These are phyloP conservation scores for Verruconis gallopava DNA, from an alignment of 2,329 filamentous ascomycete genomes.

Conservation along the genomic window DNA sequence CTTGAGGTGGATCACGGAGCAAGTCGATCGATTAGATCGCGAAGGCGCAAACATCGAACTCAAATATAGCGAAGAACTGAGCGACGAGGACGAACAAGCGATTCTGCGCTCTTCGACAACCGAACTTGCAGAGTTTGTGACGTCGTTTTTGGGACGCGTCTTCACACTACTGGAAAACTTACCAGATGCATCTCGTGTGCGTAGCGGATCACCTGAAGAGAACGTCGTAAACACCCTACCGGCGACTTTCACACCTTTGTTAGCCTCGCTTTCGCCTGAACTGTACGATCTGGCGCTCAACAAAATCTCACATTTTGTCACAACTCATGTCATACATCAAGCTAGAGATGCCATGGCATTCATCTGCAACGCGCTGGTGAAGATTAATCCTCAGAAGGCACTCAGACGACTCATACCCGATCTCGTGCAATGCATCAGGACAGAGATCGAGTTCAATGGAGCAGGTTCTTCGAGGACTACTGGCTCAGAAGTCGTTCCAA, in stretches of 20 bases:
- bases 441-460: constrained; percentile 92
- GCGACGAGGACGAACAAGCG: constrained; percentile 72
- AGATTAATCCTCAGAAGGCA: constrained; percentile 87
- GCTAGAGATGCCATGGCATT: constrained; percentile 97
- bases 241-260: constrained; percentile 77
- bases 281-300: constrained; percentile 85
- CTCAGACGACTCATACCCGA: constrained; percentile 83
- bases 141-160: constrained; percentile 82
- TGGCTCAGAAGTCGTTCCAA: constrained; percentile 81
- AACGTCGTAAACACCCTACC: constrained; percentile 93
- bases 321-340: constrained; percentile 91
- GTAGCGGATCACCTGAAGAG: constrained; percentile 86
- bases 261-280: constrained; percentile 82
- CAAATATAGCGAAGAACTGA: constrained; percentile 70
- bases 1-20: constrained; percentile 83
- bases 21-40: constrained; percentile 86
- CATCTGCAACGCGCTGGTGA: constrained; percentile 92
- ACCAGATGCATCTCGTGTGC: constrained; percentile 76
- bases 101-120: constrained; percentile 90
- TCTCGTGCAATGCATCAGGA: constrained; percentile 80
- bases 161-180: constrained; percentile 93
- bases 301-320: constrained; percentile 84
- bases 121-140: constrained; percentile 82
- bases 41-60: constrained; percentile 77
- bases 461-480: constrained; percentile 90